Evolutionary conservation across 2,329 filamentous ascomycete species (phyloP).

Genomic region (Plectosphaerella cucumerina): DNA sequence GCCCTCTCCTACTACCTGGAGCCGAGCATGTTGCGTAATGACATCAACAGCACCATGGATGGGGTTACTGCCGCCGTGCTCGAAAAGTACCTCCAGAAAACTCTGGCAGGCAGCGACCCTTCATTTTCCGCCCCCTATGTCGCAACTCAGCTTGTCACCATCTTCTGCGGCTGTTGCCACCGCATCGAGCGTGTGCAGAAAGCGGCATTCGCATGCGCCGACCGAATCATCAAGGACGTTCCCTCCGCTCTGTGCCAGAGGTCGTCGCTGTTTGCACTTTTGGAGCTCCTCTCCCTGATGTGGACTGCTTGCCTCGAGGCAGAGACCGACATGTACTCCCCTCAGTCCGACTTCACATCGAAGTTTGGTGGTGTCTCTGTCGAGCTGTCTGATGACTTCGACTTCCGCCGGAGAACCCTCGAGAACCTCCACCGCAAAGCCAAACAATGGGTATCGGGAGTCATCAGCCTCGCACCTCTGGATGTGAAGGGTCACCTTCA

Average conservation of each 20-base stretch:
- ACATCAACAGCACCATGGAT: slow-evolving; percentile 62
- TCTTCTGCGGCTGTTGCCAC: slow-evolving; percentile 89
- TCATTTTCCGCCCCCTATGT: slow-evolving; percentile 87
- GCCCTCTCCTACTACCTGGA: slow-evolving; percentile 93
- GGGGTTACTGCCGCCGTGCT: slow-evolving; percentile 65
- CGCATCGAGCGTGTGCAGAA: slow-evolving; percentile 88
- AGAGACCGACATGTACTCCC: slow-evolving; percentile 91
- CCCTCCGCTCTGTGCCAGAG: slow-evolving; percentile 89
- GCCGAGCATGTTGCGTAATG: slow-evolving; percentile 67
- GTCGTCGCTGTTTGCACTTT: slow-evolving; percentile 82
- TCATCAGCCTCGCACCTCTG: slow-evolving; percentile 80
- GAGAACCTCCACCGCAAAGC: slow-evolving; percentile 73
- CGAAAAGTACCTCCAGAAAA: slow-evolving; percentile 73
- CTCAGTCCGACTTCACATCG: slow-evolving; percentile 76
- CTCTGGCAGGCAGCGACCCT: slow-evolving; percentile 64
- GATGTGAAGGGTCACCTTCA: slow-evolving; percentile 94
- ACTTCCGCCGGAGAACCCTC: slow-evolving; percentile 74
- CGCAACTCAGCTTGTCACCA: slow-evolving; percentile 79
- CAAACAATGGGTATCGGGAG: slow-evolving; percentile 72
- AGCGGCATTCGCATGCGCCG: slow-evolving; percentile 77
- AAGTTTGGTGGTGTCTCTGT: slow-evolving; percentile 73
- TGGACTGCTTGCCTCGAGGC: slow-evolving; percentile 93
- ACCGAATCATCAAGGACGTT: slow-evolving; percentile 77
- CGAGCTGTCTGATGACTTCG: slow-evolving; percentile 90
- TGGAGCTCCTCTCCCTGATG: slow-evolving; percentile 90